Evolutionary conservation across 169 alveolate genomes (phyloP).

Genomic region (Cryptosporidium ryanae): DNA sequence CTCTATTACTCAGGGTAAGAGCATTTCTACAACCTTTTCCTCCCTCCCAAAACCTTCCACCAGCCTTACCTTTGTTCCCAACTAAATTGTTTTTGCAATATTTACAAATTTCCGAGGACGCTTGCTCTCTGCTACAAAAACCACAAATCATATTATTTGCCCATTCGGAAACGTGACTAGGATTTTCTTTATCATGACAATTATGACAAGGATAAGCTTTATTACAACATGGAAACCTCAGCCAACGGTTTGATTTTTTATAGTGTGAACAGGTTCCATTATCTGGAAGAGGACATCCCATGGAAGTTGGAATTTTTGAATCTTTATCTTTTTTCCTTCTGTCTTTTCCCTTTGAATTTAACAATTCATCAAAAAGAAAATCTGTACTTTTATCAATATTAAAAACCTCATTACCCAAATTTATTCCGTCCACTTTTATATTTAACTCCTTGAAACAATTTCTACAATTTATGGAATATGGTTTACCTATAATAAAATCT

Average conservation of each 20-base stretch:
- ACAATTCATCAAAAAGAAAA: slow-evolving; percentile 38
- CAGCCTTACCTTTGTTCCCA: slow-evolving; percentile 74
- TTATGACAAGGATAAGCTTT: slow-evolving; percentile 89
- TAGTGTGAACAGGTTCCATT: slow-evolving; percentile 89
- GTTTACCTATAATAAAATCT: slow-evolving; percentile 50
- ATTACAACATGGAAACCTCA: slow-evolving; percentile 90
- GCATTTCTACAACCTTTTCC: slow-evolving; percentile 85
- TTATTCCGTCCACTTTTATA: slow-evolving; percentile 19
- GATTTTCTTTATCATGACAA: slow-evolving; percentile 85
- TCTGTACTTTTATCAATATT: slow-evolving; percentile 61
- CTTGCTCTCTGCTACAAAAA: slow-evolving; percentile 85
- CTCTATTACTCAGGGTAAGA: slow-evolving; percentile 80
- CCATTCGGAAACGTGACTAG: slow-evolving; percentile 85
- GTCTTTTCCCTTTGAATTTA: slow-evolving; percentile 3
- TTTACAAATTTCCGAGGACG: slow-evolving; percentile 77
- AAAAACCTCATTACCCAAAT: slow-evolving; percentile 27
- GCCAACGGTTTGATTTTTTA: slow-evolving; percentile 89
- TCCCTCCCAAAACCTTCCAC: slow-evolving; percentile 80
- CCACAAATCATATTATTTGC: slow-evolving; percentile 89
- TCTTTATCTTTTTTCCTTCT: slow-evolving; percentile 13
- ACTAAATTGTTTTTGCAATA: slow-evolving; percentile 76
- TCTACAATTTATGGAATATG: slow-evolving; percentile 46
- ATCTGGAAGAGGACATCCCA: slow-evolving; percentile 87
- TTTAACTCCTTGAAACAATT: slow-evolving; percentile 53
- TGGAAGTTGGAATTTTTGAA: slow-evolving; percentile 56